Conservation (phyloP, 1,284 basidiomycete species). For the Cutaneotrichosporon mucoides region DNA sequence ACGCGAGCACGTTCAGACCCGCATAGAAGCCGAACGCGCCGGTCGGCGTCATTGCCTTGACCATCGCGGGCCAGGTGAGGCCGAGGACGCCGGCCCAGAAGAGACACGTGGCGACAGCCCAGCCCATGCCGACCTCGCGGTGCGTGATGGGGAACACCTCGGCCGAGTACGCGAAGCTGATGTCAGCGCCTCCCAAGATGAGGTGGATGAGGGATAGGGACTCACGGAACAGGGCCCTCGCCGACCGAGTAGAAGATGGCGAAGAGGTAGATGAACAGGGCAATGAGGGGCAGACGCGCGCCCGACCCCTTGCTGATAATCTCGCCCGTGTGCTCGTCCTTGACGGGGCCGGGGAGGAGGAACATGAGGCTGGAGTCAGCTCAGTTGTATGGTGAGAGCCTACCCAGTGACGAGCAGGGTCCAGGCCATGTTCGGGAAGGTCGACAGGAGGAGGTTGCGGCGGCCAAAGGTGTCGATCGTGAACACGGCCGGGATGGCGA, state of each 20-base stretch:
- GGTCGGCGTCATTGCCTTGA: conserved; percentile 55
- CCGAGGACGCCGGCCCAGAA: conserved; percentile 31
- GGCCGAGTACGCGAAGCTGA: conserved; percentile 50
- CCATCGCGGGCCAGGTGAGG: conserved; percentile 59
- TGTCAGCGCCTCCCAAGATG: too few relatives aligned
- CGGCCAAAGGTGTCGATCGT: conserved; percentile 62
- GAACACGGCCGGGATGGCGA: conserved; percentile 57
- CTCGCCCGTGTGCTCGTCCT: conserved; percentile 3
- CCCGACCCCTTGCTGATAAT: conserved; percentile 20
- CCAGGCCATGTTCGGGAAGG: conserved; percentile 52
- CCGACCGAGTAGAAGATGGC: conserved; percentile 50
- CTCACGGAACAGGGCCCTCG: conserved; percentile 68
- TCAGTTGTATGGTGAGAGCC: too few relatives aligned
- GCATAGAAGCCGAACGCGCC: conserved; percentile 55
- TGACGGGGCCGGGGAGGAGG: conserved; percentile 48
- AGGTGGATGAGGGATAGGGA: too few relatives aligned
- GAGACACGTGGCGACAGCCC: conserved; percentile 48
- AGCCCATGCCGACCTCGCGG: conserved; percentile 54
- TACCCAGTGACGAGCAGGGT: conserved; percentile 38
- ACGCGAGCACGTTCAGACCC: conserved; percentile 28
- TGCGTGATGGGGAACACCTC: conserved; percentile 54
- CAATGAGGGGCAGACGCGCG: conserved; percentile 55
- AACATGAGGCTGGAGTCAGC: conserved; percentile 32
- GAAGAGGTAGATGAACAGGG: conserved; percentile 58
- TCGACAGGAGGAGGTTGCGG: conserved; percentile 62